Percentiles rank a stretch among this genome's conserved stretches.
Evolutionary conservation across 495 filamentous ascomycete species (phyloP).

Genomic region (Friedmanniomyces simplex): DNA sequence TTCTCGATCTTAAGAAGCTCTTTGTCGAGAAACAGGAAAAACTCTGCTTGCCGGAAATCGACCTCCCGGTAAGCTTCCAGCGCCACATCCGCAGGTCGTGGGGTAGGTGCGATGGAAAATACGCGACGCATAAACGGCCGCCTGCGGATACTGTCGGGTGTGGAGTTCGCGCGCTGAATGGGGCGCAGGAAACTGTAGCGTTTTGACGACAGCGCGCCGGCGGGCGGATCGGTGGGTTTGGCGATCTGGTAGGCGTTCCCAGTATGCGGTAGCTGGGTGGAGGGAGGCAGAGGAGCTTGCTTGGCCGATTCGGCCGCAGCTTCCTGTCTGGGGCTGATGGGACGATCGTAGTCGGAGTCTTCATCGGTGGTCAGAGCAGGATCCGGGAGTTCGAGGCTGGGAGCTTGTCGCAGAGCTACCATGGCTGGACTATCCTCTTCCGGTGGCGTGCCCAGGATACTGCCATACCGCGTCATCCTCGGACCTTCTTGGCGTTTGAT

Average conservation of each 20-base stretch:
- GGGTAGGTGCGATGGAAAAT: conserved; percentile 29
- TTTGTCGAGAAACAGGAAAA: conserved; percentile 64
- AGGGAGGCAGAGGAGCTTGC: conserved; percentile 23
- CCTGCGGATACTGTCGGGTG: conserved; percentile 11
- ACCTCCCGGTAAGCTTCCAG: conserved; percentile 44
- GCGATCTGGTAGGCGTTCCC: conserved; percentile 23
- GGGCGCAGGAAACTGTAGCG: conserved; percentile 25
- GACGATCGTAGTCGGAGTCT: conserved; percentile 1
- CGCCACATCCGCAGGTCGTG: conserved; percentile 30
- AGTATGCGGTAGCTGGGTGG: conserved; percentile 13
- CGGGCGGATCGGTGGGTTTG: conserved; percentile 1
- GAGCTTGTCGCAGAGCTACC: conserved; percentile 19
- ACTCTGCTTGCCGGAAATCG: conserved; percentile 58
- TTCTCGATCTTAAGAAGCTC: conserved; percentile 77
- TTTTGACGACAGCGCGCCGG: conserved; percentile 8
- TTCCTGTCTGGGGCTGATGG: background rate
- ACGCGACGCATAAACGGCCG: conserved; percentile 32
- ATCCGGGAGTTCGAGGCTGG: conserved; percentile 57
- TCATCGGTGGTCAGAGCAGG: conserved; percentile 51
- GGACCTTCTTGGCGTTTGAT: conserved; percentile 8
- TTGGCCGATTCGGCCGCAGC: background rate
- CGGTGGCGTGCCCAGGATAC: conserved; percentile 60
- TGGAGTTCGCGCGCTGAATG: conserved; percentile 29
- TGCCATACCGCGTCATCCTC: conserved; percentile 53
- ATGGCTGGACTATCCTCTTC: background rate